Percentiles rank a stretch among this genome's conserved stretches.
These are phyloP conservation scores for Sphenostylis stenocarpa DNA, from an alignment of 306 rosid genomes.

Conservation along the genomic window DNA sequence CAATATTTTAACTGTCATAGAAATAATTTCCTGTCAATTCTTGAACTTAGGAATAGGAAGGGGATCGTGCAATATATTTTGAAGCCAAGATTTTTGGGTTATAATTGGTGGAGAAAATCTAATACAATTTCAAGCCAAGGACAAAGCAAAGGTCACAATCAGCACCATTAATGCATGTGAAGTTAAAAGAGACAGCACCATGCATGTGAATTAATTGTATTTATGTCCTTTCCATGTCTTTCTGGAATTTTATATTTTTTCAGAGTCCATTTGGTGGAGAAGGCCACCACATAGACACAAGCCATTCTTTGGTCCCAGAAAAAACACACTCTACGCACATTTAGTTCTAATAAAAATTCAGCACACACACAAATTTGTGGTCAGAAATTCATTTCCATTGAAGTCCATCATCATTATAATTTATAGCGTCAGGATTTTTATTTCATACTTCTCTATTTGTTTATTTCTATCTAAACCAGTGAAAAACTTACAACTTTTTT, in stretches of 20 bases:
- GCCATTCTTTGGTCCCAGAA: not conserved
- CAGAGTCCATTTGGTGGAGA: not conserved
- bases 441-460: not conserved
- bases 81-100: not conserved
- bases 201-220: not conserved
- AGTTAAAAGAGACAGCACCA: not conserved
- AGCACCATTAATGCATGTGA: not conserved
- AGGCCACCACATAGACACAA: not conserved
- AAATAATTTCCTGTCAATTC: too few species aligned
- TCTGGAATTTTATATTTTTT: not conserved
- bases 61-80: too few species aligned
- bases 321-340: not conserved
- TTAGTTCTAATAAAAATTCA: not conserved
- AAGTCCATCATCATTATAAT: not conserved
- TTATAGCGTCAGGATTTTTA: not conserved
- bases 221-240: constrained; percentile 12
- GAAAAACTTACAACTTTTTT: too few species aligned
- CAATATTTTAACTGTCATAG: too few species aligned
- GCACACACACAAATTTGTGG: not conserved
- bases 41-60: too few species aligned
- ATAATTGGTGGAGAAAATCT: not conserved
- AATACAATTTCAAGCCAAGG: not conserved
- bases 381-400: not conserved
- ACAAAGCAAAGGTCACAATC: not conserved
- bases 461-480: not conserved